Percentiles rank a stretch among this genome's conserved stretches.
Evolutionary conservation across 208 protist species (phyloP).

Genomic region (Acanthamoeba divionensis): DNA sequence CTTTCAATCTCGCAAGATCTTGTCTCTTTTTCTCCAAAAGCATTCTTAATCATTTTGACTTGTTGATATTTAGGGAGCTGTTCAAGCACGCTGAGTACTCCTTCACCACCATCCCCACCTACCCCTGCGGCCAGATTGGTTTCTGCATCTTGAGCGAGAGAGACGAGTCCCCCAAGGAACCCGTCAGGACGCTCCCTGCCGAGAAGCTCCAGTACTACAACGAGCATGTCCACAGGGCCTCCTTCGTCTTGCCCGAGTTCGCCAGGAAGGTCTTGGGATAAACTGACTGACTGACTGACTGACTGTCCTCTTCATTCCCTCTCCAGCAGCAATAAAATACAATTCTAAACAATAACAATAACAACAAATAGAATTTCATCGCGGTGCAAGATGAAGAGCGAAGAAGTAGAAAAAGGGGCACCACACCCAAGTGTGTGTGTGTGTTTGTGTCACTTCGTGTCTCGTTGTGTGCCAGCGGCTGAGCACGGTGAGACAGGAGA

Average conservation of each 20-base stretch:
- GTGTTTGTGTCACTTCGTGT: no score
- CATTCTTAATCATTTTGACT: background rate
- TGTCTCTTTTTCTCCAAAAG: background rate
- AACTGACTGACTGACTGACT: no score
- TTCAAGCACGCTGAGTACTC: conserved; percentile 74
- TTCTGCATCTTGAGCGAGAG: conserved; percentile 62
- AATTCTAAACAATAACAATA: no score
- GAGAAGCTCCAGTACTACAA: conserved; percentile 77
- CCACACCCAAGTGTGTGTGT: no score
- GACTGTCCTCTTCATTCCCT: no score
- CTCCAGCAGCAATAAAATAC: no score
- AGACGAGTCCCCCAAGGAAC: conserved; percentile 23
- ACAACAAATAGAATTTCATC: no score
- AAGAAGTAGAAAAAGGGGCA: no score
- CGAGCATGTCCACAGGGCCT: conserved; percentile 68
- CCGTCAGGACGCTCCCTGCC: background rate
- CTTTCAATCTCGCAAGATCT: background rate
- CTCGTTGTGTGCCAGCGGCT: no score
- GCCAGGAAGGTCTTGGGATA: conserved; percentile 59
- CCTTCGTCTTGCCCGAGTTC: conserved; percentile 78
- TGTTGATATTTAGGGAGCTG: conserved; percentile 29
- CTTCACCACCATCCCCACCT: conserved; percentile 75
- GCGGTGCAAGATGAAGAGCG: no score
- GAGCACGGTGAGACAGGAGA: no score
- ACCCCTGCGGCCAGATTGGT: conserved; percentile 80